Base-by-base conservation (phyloP, 768 basidiomycete species). In the Podaxis sp. region DNA sequence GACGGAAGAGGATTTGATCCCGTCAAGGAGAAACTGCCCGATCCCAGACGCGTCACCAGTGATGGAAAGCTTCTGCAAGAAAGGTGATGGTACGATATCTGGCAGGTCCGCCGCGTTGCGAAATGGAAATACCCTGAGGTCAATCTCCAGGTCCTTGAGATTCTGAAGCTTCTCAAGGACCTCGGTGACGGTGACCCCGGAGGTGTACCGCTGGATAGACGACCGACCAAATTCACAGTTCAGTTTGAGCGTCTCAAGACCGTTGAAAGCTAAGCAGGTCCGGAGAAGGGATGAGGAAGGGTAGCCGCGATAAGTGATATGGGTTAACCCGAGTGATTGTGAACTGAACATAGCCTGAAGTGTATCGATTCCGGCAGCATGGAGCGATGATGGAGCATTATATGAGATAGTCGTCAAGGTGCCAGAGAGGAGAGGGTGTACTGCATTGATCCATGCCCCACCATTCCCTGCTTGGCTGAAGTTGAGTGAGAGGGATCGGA, bases 141-240 rank as follows among this genome's bases (percentile, higher is more conserved):
- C 57, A 36, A 58, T 49, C 57, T 58, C 46, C 26, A 58, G 26
- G 30, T 58, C 57, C 36, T 28, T 44, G 28, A 58, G 57, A 20
- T 58, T 33, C 41, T n/a, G 57, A 33, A 58, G 26, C 8, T 36
- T 49, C 57, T 58, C 57, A 40, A 58, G 49, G 57, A 49, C 46
- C 24, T 33, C 28, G 22, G 33, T 15, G 30, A 58, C 49, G 13
- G 57, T 44, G n/a, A 37, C 44, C n/a, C 46, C 57, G 20, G 41
- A 48, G 11, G 44, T 12, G 15, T 36, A 22, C n/a, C 46, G 57
- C 20, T 30, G 57, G 28, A 58, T n/a, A 36, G 30, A 24, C 17
- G 26, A 4, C 11, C 33, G 17, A 33, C 46, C 12, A 6, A 33
- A 33, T 11, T 48, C 57, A 15, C 41, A 33, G 3, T 20, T 46